A percentile compares a stretch with the other conserved stretches of the same genome.
Conservation (phyloP, 2,329 filamentous ascomycete species). For the Exutisphaerella laricina region DNA sequence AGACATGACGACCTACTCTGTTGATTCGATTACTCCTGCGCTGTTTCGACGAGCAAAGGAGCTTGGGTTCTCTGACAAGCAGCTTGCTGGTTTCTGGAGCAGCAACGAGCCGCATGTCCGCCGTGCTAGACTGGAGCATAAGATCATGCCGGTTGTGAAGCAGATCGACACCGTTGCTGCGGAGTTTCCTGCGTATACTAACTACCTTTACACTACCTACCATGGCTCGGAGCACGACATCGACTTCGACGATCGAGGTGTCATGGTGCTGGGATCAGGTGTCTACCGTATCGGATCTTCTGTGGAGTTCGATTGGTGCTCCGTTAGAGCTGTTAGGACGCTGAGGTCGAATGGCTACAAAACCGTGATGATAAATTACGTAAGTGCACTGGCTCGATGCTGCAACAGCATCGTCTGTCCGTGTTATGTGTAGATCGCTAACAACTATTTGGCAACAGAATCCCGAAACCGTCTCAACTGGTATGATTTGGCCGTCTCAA, state of each 20-base stretch:
- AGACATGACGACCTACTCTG: constrained; percentile 63
- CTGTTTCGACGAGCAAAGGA: constrained; percentile 81
- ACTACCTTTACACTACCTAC: constrained; percentile 96
- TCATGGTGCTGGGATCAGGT: constrained; percentile 94
- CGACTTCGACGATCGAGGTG: constrained; percentile 76
- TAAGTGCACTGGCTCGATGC: constrained; percentile 4
- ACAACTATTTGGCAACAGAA: too few species aligned
- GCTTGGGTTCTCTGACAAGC: constrained; percentile 88
- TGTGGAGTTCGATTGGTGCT: constrained; percentile 99
- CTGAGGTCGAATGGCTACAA: constrained; percentile 78
- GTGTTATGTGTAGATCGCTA: too few species aligned
- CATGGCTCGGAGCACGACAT: constrained; percentile 85
- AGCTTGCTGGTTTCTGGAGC: constrained; percentile 88
- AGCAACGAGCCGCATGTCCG: constrained; percentile 91
- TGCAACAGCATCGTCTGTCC: too few species aligned
- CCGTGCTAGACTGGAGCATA: constrained; percentile 74
- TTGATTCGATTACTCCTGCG: constrained; percentile 58
- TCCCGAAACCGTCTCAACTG: constrained; percentile 4
- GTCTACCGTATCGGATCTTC: constrained; percentile 97
- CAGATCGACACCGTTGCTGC: constrained; percentile 98
- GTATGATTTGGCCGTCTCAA: too few species aligned
- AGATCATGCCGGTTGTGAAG: constrained; percentile 86
- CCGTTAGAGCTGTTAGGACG: constrained; percentile 87
- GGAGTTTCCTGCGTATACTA: constrained; percentile 90
- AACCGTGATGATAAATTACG: constrained; percentile 45